phyloP scores from a whole-genome alignment of 805 yeast genomes.

The Barnettozyma sucrosica region DNA sequence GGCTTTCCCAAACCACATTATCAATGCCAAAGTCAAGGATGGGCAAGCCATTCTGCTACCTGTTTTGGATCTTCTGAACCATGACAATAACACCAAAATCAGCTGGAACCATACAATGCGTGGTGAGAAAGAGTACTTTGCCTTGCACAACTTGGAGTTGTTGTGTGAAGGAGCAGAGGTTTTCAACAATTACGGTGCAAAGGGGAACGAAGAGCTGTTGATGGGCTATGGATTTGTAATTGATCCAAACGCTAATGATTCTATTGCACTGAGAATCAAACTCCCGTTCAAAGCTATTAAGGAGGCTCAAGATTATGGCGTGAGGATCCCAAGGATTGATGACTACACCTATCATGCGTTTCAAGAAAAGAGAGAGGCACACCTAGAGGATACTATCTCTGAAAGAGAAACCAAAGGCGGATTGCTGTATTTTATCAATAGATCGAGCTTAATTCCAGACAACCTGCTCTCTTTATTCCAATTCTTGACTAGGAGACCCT shows the following conservation, averaged over 20 bases:
- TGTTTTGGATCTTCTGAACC: conserved; percentile 72
- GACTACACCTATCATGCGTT: conserved; percentile 38
- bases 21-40: conserved; percentile 30
- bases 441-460: conserved; percentile 16
- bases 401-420: conserved; percentile 26
- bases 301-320: conserved; percentile 32
- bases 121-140: conserved; percentile 14
- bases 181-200: conserved; percentile 82
- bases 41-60: conserved; percentile 68
- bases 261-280: conserved; percentile 57
- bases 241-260: conserved; percentile 50
- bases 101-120: conserved; percentile 46
- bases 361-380: conserved; percentile 1
- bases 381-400: not conserved
- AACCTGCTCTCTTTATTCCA: conserved; percentile 29
- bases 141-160: conserved; percentile 15
- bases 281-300: conserved; percentile 27
- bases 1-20: conserved; percentile 62
- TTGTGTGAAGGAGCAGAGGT: conserved; percentile 38
- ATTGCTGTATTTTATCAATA: conserved; percentile 29
- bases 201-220: conserved; percentile 82
- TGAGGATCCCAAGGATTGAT: conserved; percentile 33
- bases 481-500: conserved; percentile 31
- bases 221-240: conserved; percentile 71
- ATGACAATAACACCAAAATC: conserved; percentile 54